Evolutionary conservation across 139 green algal species (phyloP), one percentile per base, ranked within the genome.

Genomic region (Chlamydomonas incerta): DNA sequence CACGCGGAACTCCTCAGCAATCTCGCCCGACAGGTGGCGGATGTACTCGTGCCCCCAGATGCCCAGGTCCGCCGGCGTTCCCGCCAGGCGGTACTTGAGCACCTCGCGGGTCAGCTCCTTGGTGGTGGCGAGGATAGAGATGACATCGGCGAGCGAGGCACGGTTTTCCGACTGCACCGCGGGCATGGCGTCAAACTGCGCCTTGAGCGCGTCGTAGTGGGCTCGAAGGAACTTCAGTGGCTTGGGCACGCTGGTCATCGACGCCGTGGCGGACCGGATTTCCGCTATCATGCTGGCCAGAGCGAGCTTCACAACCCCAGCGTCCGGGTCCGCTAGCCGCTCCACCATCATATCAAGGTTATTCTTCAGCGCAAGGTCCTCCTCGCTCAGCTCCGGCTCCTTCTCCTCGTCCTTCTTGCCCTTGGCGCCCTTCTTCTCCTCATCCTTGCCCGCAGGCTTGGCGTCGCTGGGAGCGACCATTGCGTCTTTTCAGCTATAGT

Each of bases 171-270:
- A 82, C 28, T 62, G 79, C 15, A 33, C 60, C 1, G 55, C 79
- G 3, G 92, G 74, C 81, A 98, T 74, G 8, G 57, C 80, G n/a
- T 96, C 93, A 57, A 93, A 95, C 3, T 58, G 46, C 14, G 85
- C 87, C 69, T 96, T 97, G 28, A 99, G 89, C 0, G 82, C 89
- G 31, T 92, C 90, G 50, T 98, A 97, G 89, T 99, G 96, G 0
- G 92, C 87, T 11, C 94, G 90, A 68, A 99, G 93, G 88, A 99
- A 99, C 92, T 99, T 99, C 31, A 99, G 91, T 3, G 98, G 98
- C 92, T 99, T 99, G 29, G 98, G 98, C 20, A 99, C 98, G 24
- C 93, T 96, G 20, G 97, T 99, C 98, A 99, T 99, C 52, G 95
- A 98, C 28, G 95, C 97, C 11, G 97, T 99, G 47, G 98, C 93